Base-by-base conservation (phyloP, 768 basidiomycete genomes). In the Mrakia gelida region DNA sequence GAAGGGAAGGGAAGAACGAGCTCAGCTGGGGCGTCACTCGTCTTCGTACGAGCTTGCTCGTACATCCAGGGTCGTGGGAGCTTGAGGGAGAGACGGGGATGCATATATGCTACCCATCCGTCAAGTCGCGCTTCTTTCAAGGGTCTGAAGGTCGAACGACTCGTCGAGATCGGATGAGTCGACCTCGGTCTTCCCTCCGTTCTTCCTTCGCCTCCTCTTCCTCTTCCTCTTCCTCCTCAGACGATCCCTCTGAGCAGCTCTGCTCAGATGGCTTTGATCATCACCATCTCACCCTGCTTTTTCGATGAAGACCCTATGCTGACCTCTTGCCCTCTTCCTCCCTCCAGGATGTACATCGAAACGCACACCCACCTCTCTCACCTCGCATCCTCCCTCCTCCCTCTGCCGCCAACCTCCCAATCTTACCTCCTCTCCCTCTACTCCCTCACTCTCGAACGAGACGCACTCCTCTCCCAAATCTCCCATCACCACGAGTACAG, bases 401-500 rank as follows among this genome's bases (percentile, higher is more conserved):
- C 81, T 30, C 81, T 83, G 80, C 82, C 84, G 7, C 82, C 83
- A 0, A 81, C 83, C 26, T 82, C 81, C 23, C 71, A 81, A 13
- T 80, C 84, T 30, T 84, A 85, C 82, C 81, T 85, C 72, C 80
- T 85, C 61, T 80, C 82, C 28, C 80, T 86, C 45, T 85, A 86
- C 79, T 83, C 84, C 8, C 75, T 83, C 71, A 83, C 84, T 7
- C 80, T 86, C 28, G 84, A 86, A 80, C 80, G 86, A 43, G 84
- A 86, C 73, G 84, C 85, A 18, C 80, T 84, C 52, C 81, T 86
- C 28, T 81, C 84, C 59, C 81, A 83, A 52, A 81, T 84, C 15
- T 82, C 85, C 34, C 80, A 84, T 30, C 84, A 86, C 68, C 84
- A 84, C 79, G 81, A 84, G 72, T 86, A 86, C 81, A 83, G 84